phyloP scores from a whole-genome alignment of 805 yeast genomes.

The Nakazawaea ernobii region DNA sequence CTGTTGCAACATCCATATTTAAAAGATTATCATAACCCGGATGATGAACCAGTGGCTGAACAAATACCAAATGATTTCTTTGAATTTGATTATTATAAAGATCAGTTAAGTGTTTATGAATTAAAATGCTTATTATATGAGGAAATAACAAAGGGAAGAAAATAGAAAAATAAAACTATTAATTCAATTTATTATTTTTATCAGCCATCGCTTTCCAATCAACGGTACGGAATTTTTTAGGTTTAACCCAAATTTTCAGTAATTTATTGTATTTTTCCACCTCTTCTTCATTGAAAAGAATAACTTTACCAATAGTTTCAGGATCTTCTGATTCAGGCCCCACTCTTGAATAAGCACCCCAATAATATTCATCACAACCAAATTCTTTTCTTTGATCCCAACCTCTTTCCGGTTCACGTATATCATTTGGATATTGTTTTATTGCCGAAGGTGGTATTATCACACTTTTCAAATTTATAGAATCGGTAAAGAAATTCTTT shows the following conservation, averaged over 20 bases:
- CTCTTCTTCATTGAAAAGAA: conserved; percentile 25
- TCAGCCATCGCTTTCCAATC: not conserved
- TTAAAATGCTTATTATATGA: conserved; percentile 47
- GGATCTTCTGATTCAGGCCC: conserved; percentile 30
- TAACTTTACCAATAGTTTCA: conserved; percentile 36
- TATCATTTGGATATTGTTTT: conserved; percentile 28
- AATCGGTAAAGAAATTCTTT: conserved; percentile 29
- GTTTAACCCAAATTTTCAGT: conserved; percentile 50
- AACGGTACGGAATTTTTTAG: not conserved
- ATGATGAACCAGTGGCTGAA: conserved; percentile 59
- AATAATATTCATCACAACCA: conserved; percentile 54
- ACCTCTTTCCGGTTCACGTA: conserved; percentile 39
- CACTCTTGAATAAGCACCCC: conserved; percentile 43
- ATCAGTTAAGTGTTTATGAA: conserved; percentile 42
- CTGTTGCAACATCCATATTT: conserved; percentile 86
- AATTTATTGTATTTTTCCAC: conserved; percentile 32
- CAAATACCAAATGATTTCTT: conserved; percentile 52
- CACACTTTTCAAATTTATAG: conserved; percentile 27
- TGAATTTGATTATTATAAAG: conserved; percentile 48
- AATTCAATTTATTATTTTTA: conserved; percentile 11
- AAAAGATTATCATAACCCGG: conserved; percentile 60
- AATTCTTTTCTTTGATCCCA: conserved; percentile 51
- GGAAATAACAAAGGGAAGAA: conserved; percentile 33
- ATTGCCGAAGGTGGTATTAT: conserved; percentile 49
- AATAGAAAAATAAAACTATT: not conserved